Evolutionary conservation across 2,329 filamentous ascomycete species (phyloP).

Genomic region (Trichoderma oligosporum): DNA sequence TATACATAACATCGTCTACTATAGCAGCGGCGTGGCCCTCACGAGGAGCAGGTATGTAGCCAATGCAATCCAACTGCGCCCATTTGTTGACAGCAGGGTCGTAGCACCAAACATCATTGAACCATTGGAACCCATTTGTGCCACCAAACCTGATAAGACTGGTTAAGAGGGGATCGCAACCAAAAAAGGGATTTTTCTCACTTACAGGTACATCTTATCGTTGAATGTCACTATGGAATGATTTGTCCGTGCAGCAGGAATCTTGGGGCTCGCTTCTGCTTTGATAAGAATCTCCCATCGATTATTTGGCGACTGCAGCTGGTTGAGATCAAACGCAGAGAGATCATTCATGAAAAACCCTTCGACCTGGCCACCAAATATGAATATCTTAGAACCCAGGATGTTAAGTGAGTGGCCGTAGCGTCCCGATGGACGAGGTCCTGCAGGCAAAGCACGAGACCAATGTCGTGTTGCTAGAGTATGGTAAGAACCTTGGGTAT

Average conservation of each 20-base stretch:
- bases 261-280: slow-evolving; percentile 50
- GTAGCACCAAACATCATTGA: slow-evolving; percentile 98
- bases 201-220: slow-evolving; percentile 89
- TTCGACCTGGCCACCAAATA: slow-evolving; percentile 96
- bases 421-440: slow-evolving; percentile 78
- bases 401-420: slow-evolving; percentile 98
- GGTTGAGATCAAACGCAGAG: slow-evolving; percentile 91
- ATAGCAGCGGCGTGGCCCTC: slow-evolving; percentile 93
- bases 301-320: slow-evolving; percentile 84
- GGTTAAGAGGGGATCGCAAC: slow-evolving; percentile 19
- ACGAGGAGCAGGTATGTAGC: slow-evolving; percentile 88
- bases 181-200: slow-evolving; percentile 23
- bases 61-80: slow-evolving; percentile 90
- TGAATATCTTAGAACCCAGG: slow-evolving; percentile 91
- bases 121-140: slow-evolving; percentile 94
- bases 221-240: slow-evolving; percentile 89
- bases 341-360: slow-evolving; percentile 98
- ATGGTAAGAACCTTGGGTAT: background rate
- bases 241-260: slow-evolving; percentile 89
- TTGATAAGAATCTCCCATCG: slow-evolving; percentile 89
- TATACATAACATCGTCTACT: slow-evolving; percentile 98
- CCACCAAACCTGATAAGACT: slow-evolving; percentile 72
- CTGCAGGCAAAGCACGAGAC: slow-evolving; percentile 88
- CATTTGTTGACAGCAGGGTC: slow-evolving; percentile 79
- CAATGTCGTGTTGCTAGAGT: slow-evolving; percentile 86